These are phyloP conservation scores for Termitomyces sp. DNA, from an alignment of 768 basidiomycete species.

Conservation along the genomic window DNA sequence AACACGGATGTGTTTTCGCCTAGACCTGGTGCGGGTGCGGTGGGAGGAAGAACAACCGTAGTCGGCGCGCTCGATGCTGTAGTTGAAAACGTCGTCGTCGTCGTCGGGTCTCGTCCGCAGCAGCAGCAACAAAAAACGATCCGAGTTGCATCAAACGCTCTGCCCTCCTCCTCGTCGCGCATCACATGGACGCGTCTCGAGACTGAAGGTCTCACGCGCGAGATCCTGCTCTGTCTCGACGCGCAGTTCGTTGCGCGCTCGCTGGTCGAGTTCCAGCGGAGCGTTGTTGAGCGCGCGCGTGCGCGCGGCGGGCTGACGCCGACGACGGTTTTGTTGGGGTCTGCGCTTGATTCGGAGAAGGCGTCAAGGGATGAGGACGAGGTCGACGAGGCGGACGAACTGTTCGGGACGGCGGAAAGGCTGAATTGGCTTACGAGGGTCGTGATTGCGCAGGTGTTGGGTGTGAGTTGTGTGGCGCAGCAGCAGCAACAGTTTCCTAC, in stretches of 20 bases:
- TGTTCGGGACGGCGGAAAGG: constrained; percentile 64
- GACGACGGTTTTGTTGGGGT: too few species aligned
- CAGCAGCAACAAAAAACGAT: too few species aligned
- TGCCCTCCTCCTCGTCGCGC: too few species aligned
- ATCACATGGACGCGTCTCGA: constrained; percentile 51
- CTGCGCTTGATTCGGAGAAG: too few species aligned
- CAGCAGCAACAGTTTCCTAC: neutral
- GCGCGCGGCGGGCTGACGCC: too few species aligned
- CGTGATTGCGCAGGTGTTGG: constrained; percentile 65
- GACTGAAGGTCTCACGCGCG: constrained; percentile 63
- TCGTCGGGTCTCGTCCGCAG: too few species aligned
- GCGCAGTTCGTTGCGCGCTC: constrained; percentile 56
- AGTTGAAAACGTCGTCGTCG: too few species aligned
- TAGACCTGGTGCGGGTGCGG: constrained; percentile 37
- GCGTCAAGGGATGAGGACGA: too few species aligned
- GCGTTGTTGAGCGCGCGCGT: constrained; percentile 30
- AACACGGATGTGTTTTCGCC: constrained; percentile 49
- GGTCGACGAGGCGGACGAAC: constrained; percentile 17
- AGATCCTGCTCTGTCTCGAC: constrained; percentile 61
- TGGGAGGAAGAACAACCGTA: too few species aligned
- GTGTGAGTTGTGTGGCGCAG: too few species aligned
- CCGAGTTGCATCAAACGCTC: too few species aligned
- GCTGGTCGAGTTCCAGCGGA: constrained; percentile 56
- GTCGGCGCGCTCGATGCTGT: neutral
- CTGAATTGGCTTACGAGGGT: constrained; percentile 83